A percentile compares a stretch with the other conserved stretches of the same genome.
Evolutionary conservation across 768 basidiomycete species (phyloP).

Genomic region (button mushroom (Agaricus bisporus)): DNA sequence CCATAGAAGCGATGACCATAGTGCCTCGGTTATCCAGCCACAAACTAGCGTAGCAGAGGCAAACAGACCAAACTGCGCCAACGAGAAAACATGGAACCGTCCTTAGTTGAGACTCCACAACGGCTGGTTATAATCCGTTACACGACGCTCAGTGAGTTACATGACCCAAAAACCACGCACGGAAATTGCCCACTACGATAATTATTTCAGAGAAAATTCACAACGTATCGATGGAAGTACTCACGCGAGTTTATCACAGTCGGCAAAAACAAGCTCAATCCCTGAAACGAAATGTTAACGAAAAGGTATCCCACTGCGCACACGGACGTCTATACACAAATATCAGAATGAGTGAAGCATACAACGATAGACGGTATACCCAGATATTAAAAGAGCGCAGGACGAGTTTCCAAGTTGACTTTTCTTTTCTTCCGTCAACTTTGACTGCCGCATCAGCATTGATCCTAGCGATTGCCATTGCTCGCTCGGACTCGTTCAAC

Average conservation of each 20-base stretch:
- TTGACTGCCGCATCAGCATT: constrained; percentile 21
- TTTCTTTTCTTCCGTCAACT: constrained; percentile 10
- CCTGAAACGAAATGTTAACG: constrained; percentile 39
- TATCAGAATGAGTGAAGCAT: background rate
- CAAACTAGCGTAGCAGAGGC: constrained; percentile 28
- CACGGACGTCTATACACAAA: constrained; percentile 20
- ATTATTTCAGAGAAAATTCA: too few relatives aligned
- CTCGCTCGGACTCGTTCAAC: constrained; percentile 22
- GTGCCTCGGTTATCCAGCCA: constrained; percentile 27
- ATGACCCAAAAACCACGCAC: constrained; percentile 16
- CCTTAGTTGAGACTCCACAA: constrained; percentile 38
- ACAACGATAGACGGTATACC: background rate
- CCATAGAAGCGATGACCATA: constrained; percentile 29
- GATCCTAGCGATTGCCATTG: constrained; percentile 21
- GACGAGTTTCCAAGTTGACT: constrained; percentile 6
- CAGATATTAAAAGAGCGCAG: constrained; percentile 14
- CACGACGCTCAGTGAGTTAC: background rate
- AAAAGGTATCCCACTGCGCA: constrained; percentile 26
- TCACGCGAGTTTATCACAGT: constrained; percentile 38
- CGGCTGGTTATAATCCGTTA: constrained; percentile 21
- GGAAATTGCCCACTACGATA: constrained; percentile 29
- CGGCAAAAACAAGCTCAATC: constrained; percentile 37
- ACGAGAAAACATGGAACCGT: constrained; percentile 41
- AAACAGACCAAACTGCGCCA: constrained; percentile 33
- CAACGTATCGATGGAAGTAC: constrained; percentile 15